phyloP scores from a whole-genome alignment of 139 green algal species.

The Volvox reticuliferus region DNA sequence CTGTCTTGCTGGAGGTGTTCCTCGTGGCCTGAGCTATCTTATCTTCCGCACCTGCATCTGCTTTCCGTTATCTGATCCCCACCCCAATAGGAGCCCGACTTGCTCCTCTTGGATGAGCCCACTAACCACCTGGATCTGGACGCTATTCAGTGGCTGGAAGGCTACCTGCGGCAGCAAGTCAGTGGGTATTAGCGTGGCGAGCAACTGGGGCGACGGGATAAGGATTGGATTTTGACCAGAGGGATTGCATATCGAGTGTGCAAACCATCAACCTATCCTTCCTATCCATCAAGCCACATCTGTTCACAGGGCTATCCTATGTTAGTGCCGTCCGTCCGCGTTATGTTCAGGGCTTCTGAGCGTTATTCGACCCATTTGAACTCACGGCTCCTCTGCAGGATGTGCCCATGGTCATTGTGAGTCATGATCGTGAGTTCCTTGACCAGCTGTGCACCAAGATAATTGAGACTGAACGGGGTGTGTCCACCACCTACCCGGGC shows the following conservation, averaged over 20 bases:
- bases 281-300: no score
- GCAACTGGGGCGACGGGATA: no score
- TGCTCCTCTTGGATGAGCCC: constrained; percentile 97
- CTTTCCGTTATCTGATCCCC: neutral
- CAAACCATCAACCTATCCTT: no score
- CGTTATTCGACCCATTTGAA: no score
- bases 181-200: neutral
- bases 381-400: constrained; percentile 53
- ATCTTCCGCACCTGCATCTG: no score
- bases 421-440: constrained; percentile 98
- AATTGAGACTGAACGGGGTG: constrained; percentile 95
- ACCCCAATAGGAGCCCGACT: constrained; percentile 84
- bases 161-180: constrained; percentile 88
- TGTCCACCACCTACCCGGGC: constrained; percentile 87
- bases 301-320: no score
- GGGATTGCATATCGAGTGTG: no score
- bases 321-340: no score
- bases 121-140: constrained; percentile 99
- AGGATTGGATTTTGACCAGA: no score
- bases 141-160: constrained; percentile 98
- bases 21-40: no score
- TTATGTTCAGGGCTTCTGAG: no score
- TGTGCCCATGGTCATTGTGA: constrained; percentile 97
- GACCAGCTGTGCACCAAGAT: constrained; percentile 91
- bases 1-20: no score